These are phyloP conservation scores for Dysphania ambrosioides DNA, from an alignment of 148 eudicot species.

Conservation along the genomic window DNA sequence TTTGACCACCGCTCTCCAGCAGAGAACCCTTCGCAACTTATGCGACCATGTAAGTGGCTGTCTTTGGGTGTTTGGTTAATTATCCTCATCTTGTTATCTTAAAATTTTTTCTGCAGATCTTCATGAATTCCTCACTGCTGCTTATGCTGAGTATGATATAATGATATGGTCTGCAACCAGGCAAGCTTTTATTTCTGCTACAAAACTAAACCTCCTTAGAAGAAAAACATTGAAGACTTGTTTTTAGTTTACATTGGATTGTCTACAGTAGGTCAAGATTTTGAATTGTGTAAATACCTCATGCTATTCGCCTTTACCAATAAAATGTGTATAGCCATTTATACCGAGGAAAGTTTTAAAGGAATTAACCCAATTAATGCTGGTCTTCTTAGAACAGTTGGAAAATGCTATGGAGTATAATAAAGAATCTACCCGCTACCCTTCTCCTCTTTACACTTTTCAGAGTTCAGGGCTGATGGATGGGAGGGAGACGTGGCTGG, in stretches of 20 bases:
- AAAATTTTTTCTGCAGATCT: conserved; percentile 53
- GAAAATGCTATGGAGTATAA: neutral
- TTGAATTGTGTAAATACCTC: neutral
- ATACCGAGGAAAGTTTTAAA: neutral
- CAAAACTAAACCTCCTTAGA: neutral
- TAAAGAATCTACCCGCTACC: neutral
- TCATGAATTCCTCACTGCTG: conserved; percentile 90
- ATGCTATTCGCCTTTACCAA: neutral
- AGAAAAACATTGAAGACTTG: neutral
- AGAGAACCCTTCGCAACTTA: conserved; percentile 82
- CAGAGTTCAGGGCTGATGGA: too few relatives aligned
- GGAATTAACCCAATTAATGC: neutral
- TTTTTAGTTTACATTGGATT: neutral
- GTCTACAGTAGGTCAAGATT: neutral
- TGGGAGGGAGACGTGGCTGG: neutral
- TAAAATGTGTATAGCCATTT: neutral
- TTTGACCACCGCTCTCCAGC: conserved; percentile 98
- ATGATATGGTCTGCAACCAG: conserved; percentile 99
- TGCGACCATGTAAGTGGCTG: conserved; percentile 88
- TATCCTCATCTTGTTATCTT: neutral
- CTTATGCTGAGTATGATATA: conserved; percentile 94
- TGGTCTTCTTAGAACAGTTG: neutral
- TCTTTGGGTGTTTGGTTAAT: neutral
- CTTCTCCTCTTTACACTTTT: too few relatives aligned
- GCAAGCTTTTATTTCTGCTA: conserved; percentile 29